Evolutionary conservation across 1,284 basidiomycete genomes (phyloP), one percentile per base, ranked within the genome.

Genomic region (Rhodotorula sp.): DNA sequence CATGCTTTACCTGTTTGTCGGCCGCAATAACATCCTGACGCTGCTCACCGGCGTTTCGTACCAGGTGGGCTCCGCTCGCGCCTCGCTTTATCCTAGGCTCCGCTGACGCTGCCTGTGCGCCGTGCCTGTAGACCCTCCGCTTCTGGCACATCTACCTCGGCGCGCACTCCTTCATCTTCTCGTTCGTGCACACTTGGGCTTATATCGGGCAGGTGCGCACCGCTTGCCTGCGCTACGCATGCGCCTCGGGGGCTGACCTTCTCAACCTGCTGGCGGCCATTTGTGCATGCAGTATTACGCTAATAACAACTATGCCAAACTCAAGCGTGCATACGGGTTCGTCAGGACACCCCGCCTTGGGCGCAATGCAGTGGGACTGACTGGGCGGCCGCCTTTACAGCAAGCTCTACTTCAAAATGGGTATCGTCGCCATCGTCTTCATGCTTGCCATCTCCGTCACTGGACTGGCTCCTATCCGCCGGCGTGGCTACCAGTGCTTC

Each of bases 131-230:
- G 57, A 60, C 49, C 16, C 56, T 74, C 14, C 65, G 71, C 16
- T 72, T 64, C 61, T 72, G 66, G 55, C 73, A 74, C 66, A 70
- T 70, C 41, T 53, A 72, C 57, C 49, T 74, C 49, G 73, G 68
- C 9, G 17, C 9, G 1, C 57, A 68, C 27, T 60, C 56, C 21
- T 68, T 70, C 68, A 45, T 70, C 55, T 27, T 70, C n/a, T 57
- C 63, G 7, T 59, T 70, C 52, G n/a, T 74, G 7, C 73, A 74
- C 53, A 66, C 71, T 0, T 64, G 70, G 34, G 56, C 63, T 5
- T 74, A 70, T 61, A 60, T 66, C 41, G 68, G 44, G 5, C 61
- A 70, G 45, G 71, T 72, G 21, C 34, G 67, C 23, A 0, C 5
- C 27, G n/a, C 23, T 13, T 7, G 4, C 27, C 16, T 54, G 52